These are phyloP conservation scores for Leccinum disarticulatum DNA, from an alignment of 768 basidiomycete species.

Conservation along the genomic window DNA sequence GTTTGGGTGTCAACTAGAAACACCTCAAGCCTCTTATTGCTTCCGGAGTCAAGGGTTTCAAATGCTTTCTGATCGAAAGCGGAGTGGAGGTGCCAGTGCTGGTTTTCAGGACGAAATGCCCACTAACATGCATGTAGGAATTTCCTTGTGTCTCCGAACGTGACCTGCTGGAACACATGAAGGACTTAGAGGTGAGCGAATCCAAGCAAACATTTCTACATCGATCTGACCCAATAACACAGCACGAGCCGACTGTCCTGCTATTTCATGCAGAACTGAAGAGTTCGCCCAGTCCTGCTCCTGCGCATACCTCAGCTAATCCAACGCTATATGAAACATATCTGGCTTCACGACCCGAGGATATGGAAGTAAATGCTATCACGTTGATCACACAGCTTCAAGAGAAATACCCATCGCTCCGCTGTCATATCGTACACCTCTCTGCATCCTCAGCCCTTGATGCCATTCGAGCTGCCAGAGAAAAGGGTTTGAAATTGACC, in stretches of 20 bases:
- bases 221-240: constrained; percentile 32
- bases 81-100: constrained; percentile 75
- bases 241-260: constrained; percentile 71
- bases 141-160: constrained; percentile 81
- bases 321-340: constrained; percentile 74
- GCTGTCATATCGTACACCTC: constrained; percentile 94
- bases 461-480: constrained; percentile 65
- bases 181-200: constrained; percentile 60
- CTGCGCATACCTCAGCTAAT: constrained; percentile 34
- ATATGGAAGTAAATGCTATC: constrained; percentile 81
- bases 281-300: constrained; percentile 13
- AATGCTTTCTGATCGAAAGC: constrained; percentile 94
- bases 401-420: constrained; percentile 58
- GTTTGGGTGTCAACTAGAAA: constrained; percentile 39
- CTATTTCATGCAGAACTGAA: constrained; percentile 95
- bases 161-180: constrained; percentile 72
- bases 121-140: constrained; percentile 54
- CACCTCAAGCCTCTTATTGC: constrained; percentile 74
- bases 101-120: constrained; percentile 3
- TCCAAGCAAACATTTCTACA: background rate
- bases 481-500: constrained; percentile 67
- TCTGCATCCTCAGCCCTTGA: constrained; percentile 84
- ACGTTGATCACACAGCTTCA: constrained; percentile 70
- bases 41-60: constrained; percentile 91
- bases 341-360: constrained; percentile 78